These are phyloP conservation scores for Fonsecaea pugnacius DNA, from an alignment of 2,329 filamentous ascomycete genomes.

Conservation along the genomic window DNA sequence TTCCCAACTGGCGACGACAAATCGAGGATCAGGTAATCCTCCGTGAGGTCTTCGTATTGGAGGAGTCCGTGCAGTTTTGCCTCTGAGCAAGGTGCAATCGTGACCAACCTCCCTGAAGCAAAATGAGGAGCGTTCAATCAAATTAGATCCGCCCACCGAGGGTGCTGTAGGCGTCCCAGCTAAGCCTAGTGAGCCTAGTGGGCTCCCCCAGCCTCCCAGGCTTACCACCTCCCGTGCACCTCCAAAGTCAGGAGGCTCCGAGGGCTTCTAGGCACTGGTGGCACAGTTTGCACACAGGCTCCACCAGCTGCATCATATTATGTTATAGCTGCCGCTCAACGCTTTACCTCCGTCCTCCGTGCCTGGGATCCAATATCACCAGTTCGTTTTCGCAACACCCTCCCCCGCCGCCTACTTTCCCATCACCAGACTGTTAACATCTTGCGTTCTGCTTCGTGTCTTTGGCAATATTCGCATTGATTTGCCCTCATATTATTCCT, in stretches of 20 bases:
- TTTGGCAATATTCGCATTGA: background rate
- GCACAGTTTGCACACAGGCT: conserved; percentile 5
- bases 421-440: conserved; percentile 3
- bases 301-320: conserved; percentile 22
- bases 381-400: background rate
- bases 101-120: background rate
- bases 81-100: background rate
- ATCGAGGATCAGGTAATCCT: background rate
- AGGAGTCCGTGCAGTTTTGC: background rate
- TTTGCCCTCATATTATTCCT: background rate
- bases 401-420: conserved; percentile 2
- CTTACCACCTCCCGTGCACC: background rate
- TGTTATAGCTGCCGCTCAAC: conserved; percentile 9
- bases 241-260: background rate
- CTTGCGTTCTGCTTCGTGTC: background rate
- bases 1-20: background rate
- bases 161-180: conserved; percentile 1
- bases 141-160: background rate
- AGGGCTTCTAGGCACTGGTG: background rate
- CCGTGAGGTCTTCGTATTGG: background rate
- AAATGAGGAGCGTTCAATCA: background rate
- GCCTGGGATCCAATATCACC: background rate
- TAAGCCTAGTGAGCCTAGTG: background rate
- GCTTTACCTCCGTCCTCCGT: conserved; percentile 6
- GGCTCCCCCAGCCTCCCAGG: conserved; percentile 4